Base-by-base conservation (phyloP, 164 flowering plant species). In the Buxus sempervirens region DNA sequence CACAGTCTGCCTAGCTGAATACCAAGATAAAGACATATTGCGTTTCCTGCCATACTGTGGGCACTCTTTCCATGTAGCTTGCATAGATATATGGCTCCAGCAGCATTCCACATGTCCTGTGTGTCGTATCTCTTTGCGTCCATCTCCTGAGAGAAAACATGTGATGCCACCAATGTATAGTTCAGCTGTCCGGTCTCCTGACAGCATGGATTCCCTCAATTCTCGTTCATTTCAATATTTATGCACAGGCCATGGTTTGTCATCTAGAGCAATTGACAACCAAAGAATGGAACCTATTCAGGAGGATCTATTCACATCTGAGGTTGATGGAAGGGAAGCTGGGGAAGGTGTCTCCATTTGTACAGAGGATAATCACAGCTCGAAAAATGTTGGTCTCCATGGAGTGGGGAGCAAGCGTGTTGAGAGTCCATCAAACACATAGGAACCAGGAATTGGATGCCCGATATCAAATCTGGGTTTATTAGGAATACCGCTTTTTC, bases 51-150 rank as follows among this genome's bases (percentile, higher is more conserved):
- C 98, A 20, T 79, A 70, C 42, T 95, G 99, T 64, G 92, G 94
- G 16, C 99, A 95, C 76, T 85, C 80, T 55, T 95, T 95, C 78
- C 99, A 95, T 63, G 83, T 78, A 2, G 73, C 79, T 28, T 95
- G 99, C 82, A 92, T 95, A 74, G 99, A 90, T 78, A 83, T 85
- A 71, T 95, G 98, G 99, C 80, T 95, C 51, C 91, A 85, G 74
- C 96, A 89, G 76, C 90, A 92, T 69, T 82, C 88, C 54, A 92
- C 99, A 6, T 95, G 99, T 68, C 99, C 99, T 6, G 87, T 95
- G 28, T 92, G 99, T 79, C 83, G 98, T 57, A 74, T 90, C 54
- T 92, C 99, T 21, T 68, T 90, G 69, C 84, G 88, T 21, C 88
- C 85, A 21, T 78, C 68, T 42, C 79, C 91, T 0, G 96, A 88